These are phyloP conservation scores for Rubia tinctorum DNA, from an alignment of 305 asterid species.

Conservation along the genomic window DNA sequence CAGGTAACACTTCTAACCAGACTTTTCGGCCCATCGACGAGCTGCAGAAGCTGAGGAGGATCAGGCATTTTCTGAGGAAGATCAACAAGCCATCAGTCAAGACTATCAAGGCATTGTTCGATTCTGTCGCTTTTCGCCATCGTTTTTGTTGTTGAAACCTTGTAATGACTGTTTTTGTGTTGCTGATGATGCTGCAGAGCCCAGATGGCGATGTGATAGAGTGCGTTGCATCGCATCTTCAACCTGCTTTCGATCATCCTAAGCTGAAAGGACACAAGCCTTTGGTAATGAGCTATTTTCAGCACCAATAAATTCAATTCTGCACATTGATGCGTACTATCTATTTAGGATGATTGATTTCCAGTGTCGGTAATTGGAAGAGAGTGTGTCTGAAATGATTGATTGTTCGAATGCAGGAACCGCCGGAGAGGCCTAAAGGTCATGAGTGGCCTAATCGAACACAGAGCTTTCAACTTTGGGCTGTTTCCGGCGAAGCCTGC, in stretches of 20 bases:
- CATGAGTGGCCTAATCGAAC: slow-evolving; percentile 28
- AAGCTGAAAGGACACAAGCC: slow-evolving; percentile 83
- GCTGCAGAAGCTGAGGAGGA: slow-evolving; percentile 40
- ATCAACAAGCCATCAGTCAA: slow-evolving; percentile 79
- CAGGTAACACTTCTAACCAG: slow-evolving; percentile 32
- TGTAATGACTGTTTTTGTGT: background rate
- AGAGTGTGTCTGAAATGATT: background rate
- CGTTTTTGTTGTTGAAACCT: background rate
- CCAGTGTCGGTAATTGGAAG: background rate
- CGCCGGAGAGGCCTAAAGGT: slow-evolving; percentile 75
- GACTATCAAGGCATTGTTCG: slow-evolving; percentile 55
- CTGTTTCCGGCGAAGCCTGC: slow-evolving; percentile 54
- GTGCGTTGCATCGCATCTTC: slow-evolving; percentile 77
- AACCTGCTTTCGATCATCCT: slow-evolving; percentile 97
- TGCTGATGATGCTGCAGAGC: slow-evolving; percentile 45
- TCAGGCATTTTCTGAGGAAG: slow-evolving; percentile 48
- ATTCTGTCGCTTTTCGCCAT: background rate
- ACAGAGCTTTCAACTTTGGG: slow-evolving; percentile 54
- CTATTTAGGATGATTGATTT: background rate
- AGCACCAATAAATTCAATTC: too few species aligned
- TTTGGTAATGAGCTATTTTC: slow-evolving; percentile 36
- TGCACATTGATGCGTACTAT: background rate
- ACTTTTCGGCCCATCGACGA: slow-evolving; percentile 53
- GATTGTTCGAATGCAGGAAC: slow-evolving; percentile 42
- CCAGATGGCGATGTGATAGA: slow-evolving; percentile 79